These are phyloP conservation scores for Mucor indicus DNA, from an alignment of 371 early-diverging fungal genomes.

Conservation along the genomic window DNA sequence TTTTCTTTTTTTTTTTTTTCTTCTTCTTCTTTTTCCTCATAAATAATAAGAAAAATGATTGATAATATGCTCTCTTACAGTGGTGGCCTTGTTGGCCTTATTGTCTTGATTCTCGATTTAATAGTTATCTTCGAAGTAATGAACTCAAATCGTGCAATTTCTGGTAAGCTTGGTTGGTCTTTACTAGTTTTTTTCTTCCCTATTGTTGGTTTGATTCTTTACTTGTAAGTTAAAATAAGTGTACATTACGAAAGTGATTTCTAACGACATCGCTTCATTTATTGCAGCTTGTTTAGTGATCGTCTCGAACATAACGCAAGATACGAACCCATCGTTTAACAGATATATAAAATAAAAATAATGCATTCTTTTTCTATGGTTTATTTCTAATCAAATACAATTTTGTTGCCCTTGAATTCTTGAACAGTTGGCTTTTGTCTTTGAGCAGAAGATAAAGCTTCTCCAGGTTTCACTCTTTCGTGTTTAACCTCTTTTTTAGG, in stretches of 20 bases:
- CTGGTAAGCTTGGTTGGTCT: slow-evolving; percentile 56
- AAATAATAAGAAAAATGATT: slow-evolving; percentile 23
- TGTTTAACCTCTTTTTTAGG: slow-evolving; percentile 21
- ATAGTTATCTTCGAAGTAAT: slow-evolving; percentile 62
- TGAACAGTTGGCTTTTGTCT: slow-evolving; percentile 54
- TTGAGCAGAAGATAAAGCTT: slow-evolving; percentile 48
- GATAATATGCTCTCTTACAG: slow-evolving; percentile 44
- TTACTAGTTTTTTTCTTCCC: slow-evolving; percentile 64
- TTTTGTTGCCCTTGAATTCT: slow-evolving; percentile 65
- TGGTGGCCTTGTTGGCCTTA: slow-evolving; percentile 47
- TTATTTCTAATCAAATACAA: slow-evolving; percentile 47
- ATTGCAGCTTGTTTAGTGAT: slow-evolving; percentile 53
- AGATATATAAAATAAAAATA: too few relatives aligned
- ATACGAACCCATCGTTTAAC: slow-evolving; percentile 46
- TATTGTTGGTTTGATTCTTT: slow-evolving; percentile 53
- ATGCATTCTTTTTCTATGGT: too few relatives aligned
- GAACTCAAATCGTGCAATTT: slow-evolving; percentile 51
- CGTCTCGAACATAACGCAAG: slow-evolving; percentile 51
- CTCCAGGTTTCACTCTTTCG: slow-evolving; percentile 44
- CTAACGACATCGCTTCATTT: not conserved
- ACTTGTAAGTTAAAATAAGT: slow-evolving; percentile 52
- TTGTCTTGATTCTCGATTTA: slow-evolving; percentile 56
- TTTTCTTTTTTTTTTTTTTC: too few relatives aligned
- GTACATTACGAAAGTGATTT: too few relatives aligned
- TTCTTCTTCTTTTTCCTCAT: not conserved